Evolutionary conservation across 225 moss, liverwort and hornwort genomes (phyloP), one percentile per base, ranked within the genome.

Genomic region (Lunularia cruciata): DNA sequence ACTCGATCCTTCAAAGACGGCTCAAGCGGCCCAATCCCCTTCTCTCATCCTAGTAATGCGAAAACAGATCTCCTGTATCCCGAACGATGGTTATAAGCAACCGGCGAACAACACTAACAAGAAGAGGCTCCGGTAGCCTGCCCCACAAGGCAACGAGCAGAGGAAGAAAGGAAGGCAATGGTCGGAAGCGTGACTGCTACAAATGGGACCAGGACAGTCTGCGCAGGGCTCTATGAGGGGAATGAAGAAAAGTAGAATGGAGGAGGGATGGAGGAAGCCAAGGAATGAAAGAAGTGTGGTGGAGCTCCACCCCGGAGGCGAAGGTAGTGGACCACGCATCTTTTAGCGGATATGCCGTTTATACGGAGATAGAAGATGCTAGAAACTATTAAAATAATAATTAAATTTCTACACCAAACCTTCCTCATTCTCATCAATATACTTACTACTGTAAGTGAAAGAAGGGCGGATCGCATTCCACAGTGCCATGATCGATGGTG

Each of bases 281-380:
- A 22, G n/a, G 59, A 54, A 26, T 26, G 54, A 27, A 54, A 54
- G 28, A 16, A 56, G 12, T 8, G 28, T 13, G 55, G 55, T 31
- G 28, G 6, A 20, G 16, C 49, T 20, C 49, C 16, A 2, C 49
- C 0, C 49, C n/a, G 15, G 49, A 23, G 4, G 20, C 1, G 30
- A 25, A 54, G 55, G 27, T 31, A 30, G 55, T 56, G 28, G 2
- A 56, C 55, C 55, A 56, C 27, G 55, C 55, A 56, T 54, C 54
- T 20, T 25, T 7, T 27, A 25, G 28, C 1, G 55, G 55, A 56
- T 56, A 56, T 56, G 30, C 55, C 30, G 55, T 22, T 8, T 51
- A 51, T 2, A 0, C 25, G 20, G 25, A 22, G 51, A 51, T 51
- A 51, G 51, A 20, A 51, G 51, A 51, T 51, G 51, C 51, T 23